These are phyloP conservation scores for Pleomassaria siparia DNA, from an alignment of 2,329 filamentous ascomycete genomes.

Conservation along the genomic window DNA sequence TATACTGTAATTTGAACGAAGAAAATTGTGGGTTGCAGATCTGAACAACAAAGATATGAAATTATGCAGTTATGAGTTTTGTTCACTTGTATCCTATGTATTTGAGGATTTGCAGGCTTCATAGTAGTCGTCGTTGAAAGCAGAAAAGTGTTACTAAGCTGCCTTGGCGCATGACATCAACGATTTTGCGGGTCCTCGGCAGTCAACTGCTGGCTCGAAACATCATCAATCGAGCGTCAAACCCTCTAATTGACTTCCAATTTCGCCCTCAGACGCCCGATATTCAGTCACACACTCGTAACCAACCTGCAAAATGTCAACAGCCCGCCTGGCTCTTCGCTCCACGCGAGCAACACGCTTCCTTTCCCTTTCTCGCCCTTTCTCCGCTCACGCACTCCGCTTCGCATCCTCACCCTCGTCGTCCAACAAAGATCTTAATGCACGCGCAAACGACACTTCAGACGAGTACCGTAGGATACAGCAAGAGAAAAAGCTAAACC, in stretches of 20 bases:
- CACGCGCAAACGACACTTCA: conserved; percentile 55
- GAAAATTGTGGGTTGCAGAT: too few species aligned
- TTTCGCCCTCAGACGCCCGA: background rate
- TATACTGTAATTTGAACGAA: too few species aligned
- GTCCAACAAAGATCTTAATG: conserved; percentile 48
- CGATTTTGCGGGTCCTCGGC: conserved; percentile 5
- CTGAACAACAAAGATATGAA: too few species aligned
- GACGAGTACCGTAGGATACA: conserved; percentile 59
- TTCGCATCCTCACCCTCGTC: background rate
- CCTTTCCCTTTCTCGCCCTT: conserved; percentile 37
- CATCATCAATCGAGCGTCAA: background rate
- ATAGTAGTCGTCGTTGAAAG: background rate
- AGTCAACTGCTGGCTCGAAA: too few species aligned
- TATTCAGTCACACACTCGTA: background rate
- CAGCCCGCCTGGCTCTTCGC: conserved; percentile 49
- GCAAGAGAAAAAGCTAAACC: conserved; percentile 60
- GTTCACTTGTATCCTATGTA: too few species aligned
- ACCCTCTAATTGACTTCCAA: conserved; percentile 4
- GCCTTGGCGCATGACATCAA: conserved; percentile 15
- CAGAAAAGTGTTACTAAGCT: conserved; percentile 6
- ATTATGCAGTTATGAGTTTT: too few species aligned
- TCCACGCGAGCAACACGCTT: conserved; percentile 46
- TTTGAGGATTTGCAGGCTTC: too few species aligned
- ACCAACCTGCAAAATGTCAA: conserved; percentile 46
- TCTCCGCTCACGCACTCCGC: conserved; percentile 42